phyloP scores from a whole-genome alignment of 257 asterid genomes.

The Primulina tabacum region DNA sequence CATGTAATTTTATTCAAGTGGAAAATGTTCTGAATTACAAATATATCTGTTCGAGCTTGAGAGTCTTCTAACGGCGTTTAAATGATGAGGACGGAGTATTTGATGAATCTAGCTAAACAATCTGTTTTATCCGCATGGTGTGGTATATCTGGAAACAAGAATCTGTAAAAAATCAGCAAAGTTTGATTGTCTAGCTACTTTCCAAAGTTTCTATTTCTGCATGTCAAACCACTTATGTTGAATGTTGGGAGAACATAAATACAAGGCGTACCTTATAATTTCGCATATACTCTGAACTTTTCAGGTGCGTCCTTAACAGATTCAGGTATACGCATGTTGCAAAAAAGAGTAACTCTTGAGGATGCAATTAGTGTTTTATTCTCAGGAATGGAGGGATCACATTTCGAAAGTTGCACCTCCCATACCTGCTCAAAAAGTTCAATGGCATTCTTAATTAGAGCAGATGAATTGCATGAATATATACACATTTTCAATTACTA shows the following conservation, averaged over 20 bases:
- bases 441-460: not conserved
- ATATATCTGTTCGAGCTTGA: not conserved
- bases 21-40: not conserved
- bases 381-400: constrained; percentile 34
- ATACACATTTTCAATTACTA: not conserved
- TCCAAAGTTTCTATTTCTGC: not conserved
- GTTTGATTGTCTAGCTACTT: not conserved
- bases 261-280: constrained; percentile 32
- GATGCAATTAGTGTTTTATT: constrained; percentile 50
- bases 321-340: constrained; percentile 65
- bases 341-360: constrained; percentile 69
- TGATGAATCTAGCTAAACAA: not conserved
- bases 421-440: constrained; percentile 41
- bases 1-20: not conserved
- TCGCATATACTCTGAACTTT: constrained; percentile 55
- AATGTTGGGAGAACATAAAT: not conserved
- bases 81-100: not conserved
- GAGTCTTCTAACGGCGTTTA: not conserved
- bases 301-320: constrained; percentile 45
- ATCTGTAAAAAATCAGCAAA: not conserved
- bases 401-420: constrained; percentile 68
- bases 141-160: not conserved
- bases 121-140: not conserved
- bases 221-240: not conserved
- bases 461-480: not conserved